These are phyloP conservation scores for Endocarpon pusillum DNA, from an alignment of 495 filamentous ascomycete species.

Conservation along the genomic window DNA sequence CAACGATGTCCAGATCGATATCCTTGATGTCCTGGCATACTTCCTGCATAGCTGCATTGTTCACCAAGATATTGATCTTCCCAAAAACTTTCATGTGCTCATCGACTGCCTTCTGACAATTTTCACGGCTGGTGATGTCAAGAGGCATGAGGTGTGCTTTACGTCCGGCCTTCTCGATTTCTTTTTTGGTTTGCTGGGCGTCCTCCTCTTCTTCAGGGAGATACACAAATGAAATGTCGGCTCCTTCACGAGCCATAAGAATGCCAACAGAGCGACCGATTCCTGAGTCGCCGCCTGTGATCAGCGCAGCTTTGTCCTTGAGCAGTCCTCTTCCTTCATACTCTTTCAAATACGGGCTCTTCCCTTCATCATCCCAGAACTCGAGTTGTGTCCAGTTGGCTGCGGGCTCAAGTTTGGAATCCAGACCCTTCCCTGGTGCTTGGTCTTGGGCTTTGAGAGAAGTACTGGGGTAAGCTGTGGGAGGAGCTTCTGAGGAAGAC, in stretches of 20 bases:
- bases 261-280: slow-evolving; percentile 38
- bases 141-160: slow-evolving; percentile 27
- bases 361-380: slow-evolving; percentile 5
- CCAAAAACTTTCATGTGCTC: slow-evolving; percentile 33
- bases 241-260: slow-evolving; percentile 38
- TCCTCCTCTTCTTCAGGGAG: slow-evolving; percentile 36
- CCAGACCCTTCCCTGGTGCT: not conserved
- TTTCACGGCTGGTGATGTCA: slow-evolving; percentile 29
- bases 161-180: slow-evolving; percentile 28
- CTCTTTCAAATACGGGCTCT: slow-evolving; percentile 18
- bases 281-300: slow-evolving; percentile 39
- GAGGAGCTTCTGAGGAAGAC: too few relatives aligned
- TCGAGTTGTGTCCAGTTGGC: slow-evolving; percentile 20
- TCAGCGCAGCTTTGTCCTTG: slow-evolving; percentile 31
- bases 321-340: slow-evolving; percentile 32
- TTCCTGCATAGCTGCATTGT: slow-evolving; percentile 42
- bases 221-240: slow-evolving; percentile 37
- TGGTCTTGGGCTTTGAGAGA: not conserved
- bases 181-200: slow-evolving; percentile 32
- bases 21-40: slow-evolving; percentile 33
- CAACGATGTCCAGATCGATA: slow-evolving; percentile 33
- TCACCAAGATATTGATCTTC: slow-evolving; percentile 38
- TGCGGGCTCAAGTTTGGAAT: slow-evolving; percentile 8
- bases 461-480: not conserved
- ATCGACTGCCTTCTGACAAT: slow-evolving; percentile 31